A percentile compares a stretch with the other conserved stretches of the same genome.
Evolutionary conservation across 352 stramenopile species (phyloP).

Genomic region (Proteromonas lacertae): DNA sequence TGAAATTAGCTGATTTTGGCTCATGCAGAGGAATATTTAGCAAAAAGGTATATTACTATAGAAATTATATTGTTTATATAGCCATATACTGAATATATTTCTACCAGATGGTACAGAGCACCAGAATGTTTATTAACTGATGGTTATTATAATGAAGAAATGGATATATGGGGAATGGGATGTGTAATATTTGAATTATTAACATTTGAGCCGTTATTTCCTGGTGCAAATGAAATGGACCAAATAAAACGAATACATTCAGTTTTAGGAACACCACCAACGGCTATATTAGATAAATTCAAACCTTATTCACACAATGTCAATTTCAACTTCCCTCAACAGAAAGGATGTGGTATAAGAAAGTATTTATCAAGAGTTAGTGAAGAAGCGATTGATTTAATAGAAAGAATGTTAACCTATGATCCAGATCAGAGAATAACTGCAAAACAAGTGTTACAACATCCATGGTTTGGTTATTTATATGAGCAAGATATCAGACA

Average conservation of each 20-base stretch:
- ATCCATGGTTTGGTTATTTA: background rate
- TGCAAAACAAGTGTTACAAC: constrained; percentile 3
- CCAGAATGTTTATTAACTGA: constrained; percentile 69
- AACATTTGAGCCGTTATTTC: constrained; percentile 57
- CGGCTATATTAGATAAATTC: constrained; percentile 44
- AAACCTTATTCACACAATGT: constrained; percentile 51
- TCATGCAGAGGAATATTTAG: constrained; percentile 60
- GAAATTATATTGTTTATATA: too few species aligned
- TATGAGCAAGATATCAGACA: too few species aligned
- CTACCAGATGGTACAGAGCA: constrained; percentile 65
- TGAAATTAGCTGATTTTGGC: constrained; percentile 2
- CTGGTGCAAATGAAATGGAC: constrained; percentile 60
- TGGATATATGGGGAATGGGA: constrained; percentile 73
- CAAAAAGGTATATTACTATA: too few species aligned
- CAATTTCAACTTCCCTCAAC: constrained; percentile 51
- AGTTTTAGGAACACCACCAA: constrained; percentile 43
- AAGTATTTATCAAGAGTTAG: too few species aligned
- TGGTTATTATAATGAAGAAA: constrained; percentile 68
- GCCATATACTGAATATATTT: constrained; percentile 83
- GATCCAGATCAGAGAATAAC: constrained; percentile 12
- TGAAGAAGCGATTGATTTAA: constrained; percentile 12
- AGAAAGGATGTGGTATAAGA: constrained; percentile 40
- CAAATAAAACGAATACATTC: constrained; percentile 75
- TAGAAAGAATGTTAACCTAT: constrained; percentile 11
- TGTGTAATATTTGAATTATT: constrained; percentile 82